A percentile compares a stretch with the other conserved stretches of the same genome.
phyloP scores from a whole-genome alignment of 352 stramenopile genomes.

The Globisporangium heterothallicum region DNA sequence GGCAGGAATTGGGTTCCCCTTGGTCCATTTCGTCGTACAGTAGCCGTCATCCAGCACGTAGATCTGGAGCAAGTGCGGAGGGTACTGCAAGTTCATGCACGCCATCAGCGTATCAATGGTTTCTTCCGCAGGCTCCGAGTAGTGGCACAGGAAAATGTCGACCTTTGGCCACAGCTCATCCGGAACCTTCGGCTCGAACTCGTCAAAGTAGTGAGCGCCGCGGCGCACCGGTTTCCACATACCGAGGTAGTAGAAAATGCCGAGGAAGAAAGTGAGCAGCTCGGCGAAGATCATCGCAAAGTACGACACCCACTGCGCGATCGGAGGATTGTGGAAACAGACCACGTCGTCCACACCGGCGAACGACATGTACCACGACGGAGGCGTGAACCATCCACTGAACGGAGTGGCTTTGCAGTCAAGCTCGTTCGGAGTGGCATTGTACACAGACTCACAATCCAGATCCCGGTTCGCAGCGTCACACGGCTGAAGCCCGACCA shows the following conservation, averaged over 20 bases:
- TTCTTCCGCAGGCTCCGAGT: conserved; percentile 80
- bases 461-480: conserved; percentile 33
- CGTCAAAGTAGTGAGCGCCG: conserved; percentile 83
- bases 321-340: conserved; percentile 73
- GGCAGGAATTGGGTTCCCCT: conserved; percentile 58
- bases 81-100: conserved; percentile 88
- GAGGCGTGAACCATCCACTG: conserved; percentile 61
- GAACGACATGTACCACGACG: conserved; percentile 70
- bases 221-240: conserved; percentile 88
- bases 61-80: conserved; percentile 79
- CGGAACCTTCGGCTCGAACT: conserved; percentile 78
- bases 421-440: conserved; percentile 58
- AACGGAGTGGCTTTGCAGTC: conserved; percentile 41
- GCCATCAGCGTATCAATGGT: conserved; percentile 82
- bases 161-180: conserved; percentile 84
- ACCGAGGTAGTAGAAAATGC: conserved; percentile 80
- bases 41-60: conserved; percentile 85
- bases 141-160: conserved; percentile 77
- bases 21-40: conserved; percentile 76
- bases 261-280: conserved; percentile 61
- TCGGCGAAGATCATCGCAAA: conserved; percentile 67
- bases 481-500: conserved; percentile 74
- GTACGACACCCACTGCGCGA: conserved; percentile 78
- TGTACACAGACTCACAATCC: conserved; percentile 52
- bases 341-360: conserved; percentile 67